phyloP scores from a whole-genome alignment of 306 rosid genomes.

The Vigna nakashimae region DNA sequence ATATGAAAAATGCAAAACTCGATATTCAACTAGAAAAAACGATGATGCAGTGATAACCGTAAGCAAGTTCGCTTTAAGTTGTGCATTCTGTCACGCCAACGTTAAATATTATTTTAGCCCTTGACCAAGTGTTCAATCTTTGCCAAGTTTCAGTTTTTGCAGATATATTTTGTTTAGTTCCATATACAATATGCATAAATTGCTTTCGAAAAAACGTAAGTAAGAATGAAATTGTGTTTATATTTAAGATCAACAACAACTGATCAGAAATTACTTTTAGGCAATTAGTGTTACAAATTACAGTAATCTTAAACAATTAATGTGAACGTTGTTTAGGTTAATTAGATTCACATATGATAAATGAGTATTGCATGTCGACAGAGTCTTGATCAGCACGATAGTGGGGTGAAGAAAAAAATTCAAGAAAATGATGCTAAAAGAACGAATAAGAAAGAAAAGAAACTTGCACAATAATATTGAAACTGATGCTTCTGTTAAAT shows the following conservation, averaged over 20 bases:
- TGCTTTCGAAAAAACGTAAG: not conserved
- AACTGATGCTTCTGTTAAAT: constrained; percentile 5
- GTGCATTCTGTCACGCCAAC: constrained; percentile 31
- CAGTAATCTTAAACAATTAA: not conserved
- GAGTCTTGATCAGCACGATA: not conserved
- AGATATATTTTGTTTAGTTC: not conserved
- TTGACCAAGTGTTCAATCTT: constrained; percentile 35
- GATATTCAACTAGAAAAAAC: constrained; percentile 1
- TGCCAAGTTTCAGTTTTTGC: not conserved
- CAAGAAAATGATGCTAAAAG: not conserved
- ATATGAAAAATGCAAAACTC: constrained; percentile 28
- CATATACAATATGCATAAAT: not conserved
- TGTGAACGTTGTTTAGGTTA: constrained; percentile 29
- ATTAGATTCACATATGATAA: constrained; percentile 8
- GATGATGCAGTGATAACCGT: constrained; percentile 6
- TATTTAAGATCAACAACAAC: not conserved
- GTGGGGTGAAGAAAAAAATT: constrained; percentile 12
- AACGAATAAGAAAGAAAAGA: not conserved
- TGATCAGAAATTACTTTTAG: not conserved
- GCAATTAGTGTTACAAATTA: constrained; percentile 2
- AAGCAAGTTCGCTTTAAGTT: not conserved
- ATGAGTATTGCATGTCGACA: constrained; percentile 1
- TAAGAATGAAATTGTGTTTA: not conserved
- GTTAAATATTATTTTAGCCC: constrained; percentile 27
- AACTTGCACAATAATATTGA: not conserved